Evolutionary conservation across 805 yeast genomes (phyloP).

Genomic region (Wickerhamiella parazyma): DNA sequence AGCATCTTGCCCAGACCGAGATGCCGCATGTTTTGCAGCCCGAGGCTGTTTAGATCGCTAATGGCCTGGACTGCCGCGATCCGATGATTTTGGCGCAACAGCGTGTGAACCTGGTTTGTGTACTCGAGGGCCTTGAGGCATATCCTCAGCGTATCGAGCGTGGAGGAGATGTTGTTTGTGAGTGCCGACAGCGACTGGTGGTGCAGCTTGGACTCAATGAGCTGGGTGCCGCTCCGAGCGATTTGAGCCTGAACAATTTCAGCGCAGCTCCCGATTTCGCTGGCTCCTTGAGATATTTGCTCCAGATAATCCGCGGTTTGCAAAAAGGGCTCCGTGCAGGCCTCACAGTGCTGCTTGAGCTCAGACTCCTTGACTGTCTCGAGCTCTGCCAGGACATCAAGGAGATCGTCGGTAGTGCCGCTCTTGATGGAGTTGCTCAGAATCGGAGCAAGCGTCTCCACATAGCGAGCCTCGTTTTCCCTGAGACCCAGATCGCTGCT

Average conservation of each 20-base stretch:
- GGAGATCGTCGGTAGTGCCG: conserved; percentile 42
- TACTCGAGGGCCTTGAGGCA: conserved; percentile 74
- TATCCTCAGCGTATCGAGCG: conserved; percentile 51
- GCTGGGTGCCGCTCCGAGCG: conserved; percentile 49
- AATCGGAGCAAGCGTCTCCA: conserved; percentile 70
- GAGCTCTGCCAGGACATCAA: conserved; percentile 41
- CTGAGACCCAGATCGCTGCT: conserved; percentile 5
- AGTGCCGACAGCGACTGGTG: conserved; percentile 13
- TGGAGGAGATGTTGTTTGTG: conserved; percentile 53
- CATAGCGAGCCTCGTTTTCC: conserved; percentile 25
- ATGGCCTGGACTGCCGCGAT: conserved; percentile 77
- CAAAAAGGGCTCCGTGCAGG: conserved; percentile 38
- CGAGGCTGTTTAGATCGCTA: conserved; percentile 57
- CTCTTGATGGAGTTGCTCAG: conserved; percentile 47
- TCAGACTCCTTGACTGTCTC: conserved; percentile 50
- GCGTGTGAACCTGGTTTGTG: conserved; percentile 72
- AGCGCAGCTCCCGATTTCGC: conserved; percentile 42
- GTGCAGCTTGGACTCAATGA: conserved; percentile 33
- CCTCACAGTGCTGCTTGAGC: conserved; percentile 46
- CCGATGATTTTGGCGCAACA: conserved; percentile 59
- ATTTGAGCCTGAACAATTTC: conserved; percentile 43
- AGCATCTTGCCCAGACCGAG: conserved; percentile 67
- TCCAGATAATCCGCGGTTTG: conserved; percentile 48
- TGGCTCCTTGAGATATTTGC: conserved; percentile 44
- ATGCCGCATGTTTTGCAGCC: conserved; percentile 48